Evolutionary conservation across 2,329 filamentous ascomycete species (phyloP).

Genomic region (Colletotrichum camelliae): DNA sequence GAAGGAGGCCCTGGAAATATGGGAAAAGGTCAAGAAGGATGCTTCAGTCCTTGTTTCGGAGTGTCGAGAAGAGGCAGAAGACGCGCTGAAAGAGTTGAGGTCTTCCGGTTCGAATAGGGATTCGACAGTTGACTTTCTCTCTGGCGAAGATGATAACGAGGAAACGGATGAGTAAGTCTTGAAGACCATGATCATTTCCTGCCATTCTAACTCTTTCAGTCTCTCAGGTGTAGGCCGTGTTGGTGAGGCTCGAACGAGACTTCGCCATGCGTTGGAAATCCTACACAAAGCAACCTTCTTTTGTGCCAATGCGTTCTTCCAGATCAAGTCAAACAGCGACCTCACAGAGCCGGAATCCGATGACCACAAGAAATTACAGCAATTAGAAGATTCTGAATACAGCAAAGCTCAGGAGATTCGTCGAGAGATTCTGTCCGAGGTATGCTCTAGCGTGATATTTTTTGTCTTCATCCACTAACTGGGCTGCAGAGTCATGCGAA

Average conservation of each 20-base stretch:
- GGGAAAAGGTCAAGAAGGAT: conserved; percentile 62
- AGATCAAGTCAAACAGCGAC: conserved; percentile 75
- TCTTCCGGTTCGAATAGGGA: neutral
- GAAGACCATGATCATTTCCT: neutral
- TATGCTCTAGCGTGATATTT: conserved; percentile 28
- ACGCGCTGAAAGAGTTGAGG: conserved; percentile 43
- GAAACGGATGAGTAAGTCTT: conserved; percentile 38
- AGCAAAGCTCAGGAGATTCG: conserved; percentile 79
- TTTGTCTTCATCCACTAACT: neutral
- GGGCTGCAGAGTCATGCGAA: conserved; percentile 45
- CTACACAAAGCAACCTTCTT: conserved; percentile 87
- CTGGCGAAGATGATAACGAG: conserved; percentile 37
- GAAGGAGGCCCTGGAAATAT: conserved; percentile 72
- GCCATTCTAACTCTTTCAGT: conserved; percentile 51
- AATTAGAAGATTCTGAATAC: conserved; percentile 75
- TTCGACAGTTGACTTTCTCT: neutral
- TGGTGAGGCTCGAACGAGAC: conserved; percentile 64
- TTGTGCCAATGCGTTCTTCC: conserved; percentile 80
- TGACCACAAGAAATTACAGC: conserved; percentile 70
- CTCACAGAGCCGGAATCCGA: conserved; percentile 71
- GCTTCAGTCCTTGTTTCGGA: conserved; percentile 61
- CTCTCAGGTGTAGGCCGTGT: conserved; percentile 45
- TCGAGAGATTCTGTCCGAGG: conserved; percentile 75
- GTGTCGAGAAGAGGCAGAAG: conserved; percentile 65
- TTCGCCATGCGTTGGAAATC: conserved; percentile 78